A percentile compares a stretch with the other conserved stretches of the same genome.
Evolutionary conservation across 192 early-diverging fungal species (phyloP).

Genomic region (Dissophora globulifera): DNA sequence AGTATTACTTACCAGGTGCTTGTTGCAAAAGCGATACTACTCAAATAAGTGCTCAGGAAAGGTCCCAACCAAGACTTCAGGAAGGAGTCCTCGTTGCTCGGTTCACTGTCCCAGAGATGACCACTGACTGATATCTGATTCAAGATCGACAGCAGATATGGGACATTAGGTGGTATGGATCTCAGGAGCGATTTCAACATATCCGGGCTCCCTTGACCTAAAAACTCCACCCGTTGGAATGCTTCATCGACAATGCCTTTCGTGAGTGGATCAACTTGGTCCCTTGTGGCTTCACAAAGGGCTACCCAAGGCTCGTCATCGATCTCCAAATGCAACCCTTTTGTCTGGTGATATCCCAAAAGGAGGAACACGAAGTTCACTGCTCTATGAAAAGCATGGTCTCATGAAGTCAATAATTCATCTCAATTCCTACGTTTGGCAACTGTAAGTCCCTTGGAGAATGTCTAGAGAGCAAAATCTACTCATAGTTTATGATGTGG

Average conservation of each 20-base stretch:
- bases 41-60: constrained; percentile 6
- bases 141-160: background rate
- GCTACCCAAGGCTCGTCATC: constrained; percentile 10
- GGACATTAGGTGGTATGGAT: constrained; percentile 4
- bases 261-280: background rate
- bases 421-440: constrained; percentile 7
- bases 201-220: background rate
- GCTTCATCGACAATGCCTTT: constrained; percentile 1
- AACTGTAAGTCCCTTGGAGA: background rate
- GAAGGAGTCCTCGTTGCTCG: constrained; percentile 14
- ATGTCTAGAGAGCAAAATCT: constrained; percentile 7
- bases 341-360: constrained; percentile 8
- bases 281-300: constrained; percentile 7
- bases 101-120: constrained; percentile 6
- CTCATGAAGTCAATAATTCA: constrained; percentile 9
- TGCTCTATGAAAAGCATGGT: constrained; percentile 12
- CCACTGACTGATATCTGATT: background rate
- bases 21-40: background rate
- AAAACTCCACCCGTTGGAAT: constrained; percentile 1
- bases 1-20: constrained; percentile 10
- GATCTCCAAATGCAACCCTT: constrained; percentile 6
- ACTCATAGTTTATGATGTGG: constrained; percentile 17
- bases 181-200: background rate
- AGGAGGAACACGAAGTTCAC: constrained; percentile 15
- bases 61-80: constrained; percentile 12